Evolutionary conservation across 352 stramenopile genomes (phyloP).

Genomic region (Pythium rishiriense): DNA sequence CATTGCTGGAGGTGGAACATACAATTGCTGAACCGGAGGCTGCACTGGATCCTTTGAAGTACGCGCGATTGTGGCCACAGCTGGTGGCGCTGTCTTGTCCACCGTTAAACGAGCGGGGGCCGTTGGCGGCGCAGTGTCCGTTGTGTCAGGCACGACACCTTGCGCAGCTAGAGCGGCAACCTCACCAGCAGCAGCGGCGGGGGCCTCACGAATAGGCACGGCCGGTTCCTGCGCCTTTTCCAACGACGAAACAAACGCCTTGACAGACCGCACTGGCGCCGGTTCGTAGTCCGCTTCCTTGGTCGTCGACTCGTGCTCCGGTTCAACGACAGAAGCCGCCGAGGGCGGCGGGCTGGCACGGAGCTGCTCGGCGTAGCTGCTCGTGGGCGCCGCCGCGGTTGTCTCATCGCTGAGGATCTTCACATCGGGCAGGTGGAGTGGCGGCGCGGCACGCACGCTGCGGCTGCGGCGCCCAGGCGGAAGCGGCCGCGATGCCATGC

Average conservation of each 20-base stretch:
- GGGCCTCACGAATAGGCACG: not conserved
- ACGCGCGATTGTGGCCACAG: not conserved
- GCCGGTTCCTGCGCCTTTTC: conserved; percentile 3
- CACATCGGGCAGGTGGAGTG: conserved; percentile 28
- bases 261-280: conserved; percentile 18
- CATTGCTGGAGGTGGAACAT: not conserved
- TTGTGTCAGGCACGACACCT: not conserved
- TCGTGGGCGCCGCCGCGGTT: not conserved
- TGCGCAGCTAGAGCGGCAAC: not conserved
- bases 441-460: conserved; percentile 24
- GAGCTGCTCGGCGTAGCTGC: conserved; percentile 19
- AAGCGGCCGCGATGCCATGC: conserved; percentile 49
- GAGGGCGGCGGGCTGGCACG: not conserved
- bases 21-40: not conserved
- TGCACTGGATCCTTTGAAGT: not conserved
- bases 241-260: conserved; percentile 23
- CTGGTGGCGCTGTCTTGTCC: not conserved
- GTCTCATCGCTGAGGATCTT: conserved; percentile 25
- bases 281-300: conserved; percentile 5
- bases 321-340: not conserved
- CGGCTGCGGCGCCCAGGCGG: conserved; percentile 29
- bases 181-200: conserved; percentile 2
- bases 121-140: not conserved
- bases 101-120: too few relatives aligned
- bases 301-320: conserved; percentile 22